Base-by-base conservation (phyloP, 108 stramenopile genomes). In the Phaeodactylum tricornutum region DNA sequence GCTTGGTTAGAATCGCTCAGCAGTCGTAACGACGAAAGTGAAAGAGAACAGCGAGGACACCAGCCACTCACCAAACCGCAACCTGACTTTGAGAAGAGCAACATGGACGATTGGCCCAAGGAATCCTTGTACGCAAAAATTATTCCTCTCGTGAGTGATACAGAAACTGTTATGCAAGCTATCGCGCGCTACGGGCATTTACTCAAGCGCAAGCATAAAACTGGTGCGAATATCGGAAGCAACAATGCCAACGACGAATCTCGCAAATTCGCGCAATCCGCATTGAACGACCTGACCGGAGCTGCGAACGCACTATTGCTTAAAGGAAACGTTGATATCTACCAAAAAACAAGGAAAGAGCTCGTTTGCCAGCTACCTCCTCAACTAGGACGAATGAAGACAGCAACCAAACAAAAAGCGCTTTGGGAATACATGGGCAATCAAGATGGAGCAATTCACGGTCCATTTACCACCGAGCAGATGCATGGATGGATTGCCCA, bases 361-460 rank as follows among this genome's bases (percentile, higher is more conserved):
- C 69, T 81, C 40, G 38, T 72, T 4, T 57, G 60, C 36, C 45
- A 68, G 31, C 26, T 53, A 0, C 59, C 56, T 17, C 47, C 36
- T 33, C 37, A 62, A 40, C 38, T 12, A 34, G 12, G 33, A 11
- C 19, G 19, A 6, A 20, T 20, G 6, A 41, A 6, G 16, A 20
- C 39, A 5, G 36, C 43, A 15, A 35, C 45, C 4, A 43, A 14
- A n/a, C 15, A 42, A 37, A 30, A 22, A 8, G 62, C 72, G 9
- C 60, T 56, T 47, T 87, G 85, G 87, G 82, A 88, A 54, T 88
- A 88, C 64, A 57, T 47, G 36, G 87, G 87, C 12, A 87, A 81
- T 47, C 71, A 79, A 61, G 87, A 88, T 46, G 68, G 77, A 3
- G 21, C 50, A 15, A 69, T 86, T 24, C 84, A 86, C 45, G 84